Conservation (phyloP, 352 stramenopile genomes). For the Globisporangium lucens region DNA sequence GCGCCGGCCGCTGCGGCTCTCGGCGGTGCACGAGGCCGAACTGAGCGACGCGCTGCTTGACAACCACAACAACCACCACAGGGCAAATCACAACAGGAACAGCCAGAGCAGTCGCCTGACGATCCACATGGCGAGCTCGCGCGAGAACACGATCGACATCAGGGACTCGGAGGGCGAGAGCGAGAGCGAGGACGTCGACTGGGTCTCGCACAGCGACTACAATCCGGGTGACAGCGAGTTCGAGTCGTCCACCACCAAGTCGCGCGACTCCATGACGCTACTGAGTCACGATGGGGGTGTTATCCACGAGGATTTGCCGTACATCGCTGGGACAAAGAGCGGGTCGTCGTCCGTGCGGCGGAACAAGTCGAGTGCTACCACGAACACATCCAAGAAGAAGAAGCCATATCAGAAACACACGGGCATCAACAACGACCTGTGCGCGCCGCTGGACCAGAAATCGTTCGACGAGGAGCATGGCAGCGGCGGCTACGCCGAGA, state of each 20-base stretch:
- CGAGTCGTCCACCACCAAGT: slow-evolving; percentile 12
- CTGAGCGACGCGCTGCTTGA: slow-evolving; percentile 2
- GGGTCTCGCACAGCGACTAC: slow-evolving; percentile 14
- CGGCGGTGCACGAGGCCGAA: slow-evolving; percentile 3
- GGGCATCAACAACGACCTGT: slow-evolving; percentile 27
- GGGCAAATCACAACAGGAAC: neutral
- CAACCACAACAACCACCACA: neutral
- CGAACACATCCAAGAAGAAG: neutral
- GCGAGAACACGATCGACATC: slow-evolving; percentile 7
- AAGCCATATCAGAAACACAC: slow-evolving; percentile 10
- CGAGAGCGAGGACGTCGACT: neutral
- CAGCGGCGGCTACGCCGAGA: slow-evolving; percentile 10
- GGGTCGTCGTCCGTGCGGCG: neutral
- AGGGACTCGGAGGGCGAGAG: slow-evolving; percentile 5
- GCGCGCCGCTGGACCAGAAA: slow-evolving; percentile 24
- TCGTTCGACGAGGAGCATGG: slow-evolving; percentile 16
- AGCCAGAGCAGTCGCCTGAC: neutral
- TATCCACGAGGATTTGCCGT: slow-evolving; percentile 20
- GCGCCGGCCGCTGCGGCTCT: neutral
- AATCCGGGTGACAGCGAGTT: slow-evolving; percentile 6
- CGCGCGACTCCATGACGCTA: slow-evolving; percentile 6
- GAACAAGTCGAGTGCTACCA: neutral
- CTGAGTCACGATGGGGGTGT: slow-evolving; percentile 19
- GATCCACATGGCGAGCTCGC: slow-evolving; percentile 3
- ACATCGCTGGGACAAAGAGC: slow-evolving; percentile 2